Evolutionary conservation across 345 rosid genomes (phyloP), one percentile per base, ranked within the genome.

Genomic region (Trapa bicornis): DNA sequence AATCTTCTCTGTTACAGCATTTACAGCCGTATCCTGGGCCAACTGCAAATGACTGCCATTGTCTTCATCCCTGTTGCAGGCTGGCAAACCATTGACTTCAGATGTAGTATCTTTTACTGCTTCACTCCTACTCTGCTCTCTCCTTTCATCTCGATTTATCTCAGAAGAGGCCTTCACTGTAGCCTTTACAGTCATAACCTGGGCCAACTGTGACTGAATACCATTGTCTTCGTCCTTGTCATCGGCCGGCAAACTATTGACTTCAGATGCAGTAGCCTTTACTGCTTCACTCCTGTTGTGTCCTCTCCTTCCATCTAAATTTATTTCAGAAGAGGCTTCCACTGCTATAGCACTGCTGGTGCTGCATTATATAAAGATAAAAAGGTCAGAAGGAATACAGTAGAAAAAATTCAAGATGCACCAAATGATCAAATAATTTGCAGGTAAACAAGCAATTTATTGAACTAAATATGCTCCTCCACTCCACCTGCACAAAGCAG

Each of bases 241-340:
- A 42, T 50, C 54, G n/a, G 74, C 67, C 68, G 69, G 68, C 58
- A 62, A 70, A 65, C 67, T 47, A 57, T 69, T 68, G 64, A 79
- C 73, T 72, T 74, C 74, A 7, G 62, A 74, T 67, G 66, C 75
- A 42, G 63, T 56, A n/a, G 47, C 61, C 61, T 76, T 75, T 53
- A 36, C 85, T 33, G 56, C 77, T 74, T 37, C 77, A 61, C 56
- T 65, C 67, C 47, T 76, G 69, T 67, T 71, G 48, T 71, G 17
- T 65, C 47, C 75, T 67, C 12, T 68, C 75, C 52, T 65, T 74
- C 75, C 80, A 70, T 64, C 53, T 52, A 32, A 64, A 68, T 70
- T 68, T 76, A 78, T 70, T 58, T 39, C 84, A 62, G 78, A 72
- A 61, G 86, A 80, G 72, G 80, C 78, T 73, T 76, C 82, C 65